Evolutionary conservation across 306 rosid genomes (phyloP).

Genomic region (Sophora flavescens): DNA sequence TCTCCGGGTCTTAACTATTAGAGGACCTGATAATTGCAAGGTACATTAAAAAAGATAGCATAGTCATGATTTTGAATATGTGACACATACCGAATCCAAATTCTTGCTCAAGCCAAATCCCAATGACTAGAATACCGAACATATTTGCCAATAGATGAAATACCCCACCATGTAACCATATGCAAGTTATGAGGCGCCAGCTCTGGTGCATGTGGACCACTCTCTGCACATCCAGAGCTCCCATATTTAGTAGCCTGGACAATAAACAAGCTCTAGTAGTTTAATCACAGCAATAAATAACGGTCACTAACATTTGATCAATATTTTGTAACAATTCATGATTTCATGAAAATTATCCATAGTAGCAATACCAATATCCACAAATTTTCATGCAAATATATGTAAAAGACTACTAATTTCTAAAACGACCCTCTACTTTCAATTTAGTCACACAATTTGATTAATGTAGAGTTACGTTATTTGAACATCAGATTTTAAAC

Average conservation of each 20-base stretch:
- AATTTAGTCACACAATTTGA: too few relatives aligned
- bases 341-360: not conserved
- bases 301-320: not conserved
- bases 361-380: not conserved
- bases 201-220: conserved; percentile 66
- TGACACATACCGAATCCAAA: conserved; percentile 43
- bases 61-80: not conserved
- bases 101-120: conserved; percentile 38
- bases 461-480: too few relatives aligned
- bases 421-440: too few relatives aligned
- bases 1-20: conserved; percentile 2
- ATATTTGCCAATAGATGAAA: conserved; percentile 82
- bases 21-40: conserved; percentile 1
- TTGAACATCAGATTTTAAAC: too few relatives aligned
- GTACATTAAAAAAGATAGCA: not conserved
- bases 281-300: conserved; percentile 24
- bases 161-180: conserved; percentile 84
- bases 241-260: conserved; percentile 74
- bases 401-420: too few relatives aligned
- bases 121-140: conserved; percentile 60
- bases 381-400: too few relatives aligned
- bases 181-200: conserved; percentile 82
- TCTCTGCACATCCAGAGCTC: conserved; percentile 69
- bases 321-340: not conserved
- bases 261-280: conserved; percentile 32